Conservation (phyloP, 306 rosid genomes). For the Cercis canadensis region DNA sequence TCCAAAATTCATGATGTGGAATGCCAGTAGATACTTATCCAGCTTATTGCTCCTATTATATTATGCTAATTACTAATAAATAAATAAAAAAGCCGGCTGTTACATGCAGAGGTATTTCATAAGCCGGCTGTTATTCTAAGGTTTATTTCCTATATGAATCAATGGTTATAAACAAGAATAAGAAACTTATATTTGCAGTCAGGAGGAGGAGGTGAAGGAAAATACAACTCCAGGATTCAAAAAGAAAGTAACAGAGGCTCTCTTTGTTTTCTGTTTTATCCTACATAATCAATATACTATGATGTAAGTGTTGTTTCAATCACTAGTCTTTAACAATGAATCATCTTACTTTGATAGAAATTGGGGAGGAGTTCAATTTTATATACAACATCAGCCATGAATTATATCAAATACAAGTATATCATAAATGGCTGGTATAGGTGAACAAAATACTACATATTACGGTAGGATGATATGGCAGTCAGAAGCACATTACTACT, state of each 20-base stretch:
- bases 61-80: too few relatives aligned
- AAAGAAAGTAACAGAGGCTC: neutral
- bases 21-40: too few relatives aligned
- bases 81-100: too few relatives aligned
- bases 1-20: too few relatives aligned
- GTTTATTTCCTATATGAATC: too few relatives aligned
- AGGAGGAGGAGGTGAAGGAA: constrained; percentile 8
- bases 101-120: too few relatives aligned
- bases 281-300: neutral
- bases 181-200: neutral
- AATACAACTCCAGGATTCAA: neutral
- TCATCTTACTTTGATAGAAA: neutral
- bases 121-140: too few relatives aligned
- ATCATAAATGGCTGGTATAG: constrained; percentile 3
- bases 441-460: constrained; percentile 1
- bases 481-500: neutral
- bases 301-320: neutral
- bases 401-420: neutral
- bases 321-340: neutral
- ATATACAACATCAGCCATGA: neutral
- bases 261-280: constrained; percentile 10
- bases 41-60: too few relatives aligned
- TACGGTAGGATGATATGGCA: constrained; percentile 13
- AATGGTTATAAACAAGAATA: too few relatives aligned
- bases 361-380: neutral